A percentile compares a stretch with the other conserved stretches of the same genome.
Evolutionary conservation across 148 eudicot genomes (phyloP).

Genomic region (Heliamphora exappendiculata): DNA sequence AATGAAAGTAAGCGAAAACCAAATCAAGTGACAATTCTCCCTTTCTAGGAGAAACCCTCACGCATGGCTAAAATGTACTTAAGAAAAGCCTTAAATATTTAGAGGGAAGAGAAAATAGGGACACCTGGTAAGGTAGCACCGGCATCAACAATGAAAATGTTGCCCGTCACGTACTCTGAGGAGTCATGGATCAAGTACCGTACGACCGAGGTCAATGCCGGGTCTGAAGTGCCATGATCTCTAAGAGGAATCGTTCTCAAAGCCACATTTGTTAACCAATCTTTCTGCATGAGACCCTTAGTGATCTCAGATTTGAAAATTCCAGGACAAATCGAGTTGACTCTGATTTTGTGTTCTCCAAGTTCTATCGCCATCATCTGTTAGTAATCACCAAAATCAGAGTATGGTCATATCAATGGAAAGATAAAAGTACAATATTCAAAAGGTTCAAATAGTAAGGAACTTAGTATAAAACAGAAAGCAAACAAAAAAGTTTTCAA

Average conservation of each 20-base stretch:
- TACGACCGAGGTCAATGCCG: slow-evolving; percentile 25
- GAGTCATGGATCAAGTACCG: slow-evolving; percentile 36
- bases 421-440: no score
- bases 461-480: no score
- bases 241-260: slow-evolving; percentile 18
- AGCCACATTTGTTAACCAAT: slow-evolving; percentile 26
- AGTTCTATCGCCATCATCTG: slow-evolving; percentile 33
- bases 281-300: slow-evolving; percentile 17
- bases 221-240: slow-evolving; percentile 21
- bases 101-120: slow-evolving; percentile 36
- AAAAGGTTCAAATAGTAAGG: no score
- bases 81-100: background rate
- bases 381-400: background rate
- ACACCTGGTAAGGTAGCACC: slow-evolving; percentile 31
- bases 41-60: no score
- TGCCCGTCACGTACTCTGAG: slow-evolving; percentile 26
- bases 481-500: no score
- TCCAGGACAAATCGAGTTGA: slow-evolving; percentile 33
- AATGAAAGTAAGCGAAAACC: background rate
- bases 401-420: background rate
- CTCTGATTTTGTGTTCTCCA: slow-evolving; percentile 25
- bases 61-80: no score
- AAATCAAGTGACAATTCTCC: background rate
- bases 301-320: slow-evolving; percentile 34
- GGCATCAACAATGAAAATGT: slow-evolving; percentile 32